phyloP scores from a whole-genome alignment of 805 yeast species.

The Candida broadrunensis region DNA sequence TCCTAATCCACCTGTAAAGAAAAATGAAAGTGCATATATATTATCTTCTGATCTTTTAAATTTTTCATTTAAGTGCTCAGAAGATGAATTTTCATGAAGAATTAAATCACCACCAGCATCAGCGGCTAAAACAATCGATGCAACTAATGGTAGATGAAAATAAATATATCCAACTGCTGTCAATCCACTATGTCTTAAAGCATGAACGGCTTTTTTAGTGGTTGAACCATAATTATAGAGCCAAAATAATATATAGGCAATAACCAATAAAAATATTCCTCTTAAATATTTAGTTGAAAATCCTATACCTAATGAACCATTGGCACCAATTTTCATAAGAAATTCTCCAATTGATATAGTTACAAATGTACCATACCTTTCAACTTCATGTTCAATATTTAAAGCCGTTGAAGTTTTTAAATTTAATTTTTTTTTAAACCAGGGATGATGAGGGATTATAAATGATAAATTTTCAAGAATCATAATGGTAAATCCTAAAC shows the following conservation, averaged over 20 bases:
- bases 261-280: conserved; percentile 45
- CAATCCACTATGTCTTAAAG: conserved; percentile 45
- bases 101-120: conserved; percentile 56
- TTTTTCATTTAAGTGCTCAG: background rate
- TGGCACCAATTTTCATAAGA: conserved; percentile 50
- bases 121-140: conserved; percentile 51
- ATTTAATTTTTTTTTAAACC: conserved; percentile 38
- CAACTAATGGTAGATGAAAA: conserved; percentile 50
- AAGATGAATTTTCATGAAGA: conserved; percentile 17
- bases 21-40: conserved; percentile 43
- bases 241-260: conserved; percentile 50
- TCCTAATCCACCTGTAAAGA: conserved; percentile 52
- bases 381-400: conserved; percentile 67
- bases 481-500: conserved; percentile 39
- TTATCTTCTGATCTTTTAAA: conserved; percentile 25
- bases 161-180: conserved; percentile 48
- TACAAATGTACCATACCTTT: conserved; percentile 54
- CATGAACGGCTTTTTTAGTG: conserved; percentile 46
- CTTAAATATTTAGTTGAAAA: conserved; percentile 43
- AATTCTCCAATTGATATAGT: conserved; percentile 68
- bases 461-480: conserved; percentile 40
- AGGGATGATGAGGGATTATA: conserved; percentile 44
- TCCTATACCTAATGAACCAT: conserved; percentile 46
- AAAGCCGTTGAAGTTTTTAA: conserved; percentile 54
- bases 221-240: conserved; percentile 57